Percentiles rank a stretch among this genome's conserved stretches.
phyloP scores from a whole-genome alignment of 208 protist species.

The Trypanosoma conorhini region DNA sequence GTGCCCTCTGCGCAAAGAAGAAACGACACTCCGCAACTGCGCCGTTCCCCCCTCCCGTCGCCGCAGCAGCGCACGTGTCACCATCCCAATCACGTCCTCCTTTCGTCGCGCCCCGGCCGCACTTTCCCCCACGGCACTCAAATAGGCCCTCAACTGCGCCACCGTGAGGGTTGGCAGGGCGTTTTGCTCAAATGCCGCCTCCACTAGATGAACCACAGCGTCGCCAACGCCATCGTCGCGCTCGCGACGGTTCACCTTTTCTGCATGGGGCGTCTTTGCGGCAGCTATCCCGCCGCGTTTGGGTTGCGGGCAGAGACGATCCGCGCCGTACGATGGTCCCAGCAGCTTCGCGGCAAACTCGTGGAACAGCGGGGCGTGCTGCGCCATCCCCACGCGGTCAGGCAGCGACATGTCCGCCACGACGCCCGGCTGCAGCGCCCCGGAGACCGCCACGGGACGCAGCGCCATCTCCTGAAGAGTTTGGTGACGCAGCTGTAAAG shows the following conservation, averaged over 20 bases:
- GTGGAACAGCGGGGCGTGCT: conserved; percentile 40
- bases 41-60: background rate
- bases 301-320: conserved; percentile 34
- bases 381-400: conserved; percentile 46
- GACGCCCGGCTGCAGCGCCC: background rate
- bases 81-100: conserved; percentile 32
- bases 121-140: conserved; percentile 22
- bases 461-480: conserved; percentile 54
- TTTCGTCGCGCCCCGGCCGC: conserved; percentile 28
- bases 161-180: conserved; percentile 41
- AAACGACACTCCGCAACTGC: background rate
- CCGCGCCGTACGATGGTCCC: conserved; percentile 44
- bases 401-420: conserved; percentile 48
- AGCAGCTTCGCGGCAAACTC: conserved; percentile 58
- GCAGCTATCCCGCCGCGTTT: background rate
- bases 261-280: conserved; percentile 2
- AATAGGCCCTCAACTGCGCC: conserved; percentile 43
- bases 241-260: conserved; percentile 1
- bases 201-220: conserved; percentile 26
- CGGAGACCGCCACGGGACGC: background rate
- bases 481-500: conserved; percentile 61
- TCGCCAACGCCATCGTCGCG: conserved; percentile 1
- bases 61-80: conserved; percentile 11
- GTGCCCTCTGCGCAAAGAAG: background rate
- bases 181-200: conserved; percentile 33